phyloP scores from a whole-genome alignment of 805 yeast genomes.

The Candida dajiaensis region DNA sequence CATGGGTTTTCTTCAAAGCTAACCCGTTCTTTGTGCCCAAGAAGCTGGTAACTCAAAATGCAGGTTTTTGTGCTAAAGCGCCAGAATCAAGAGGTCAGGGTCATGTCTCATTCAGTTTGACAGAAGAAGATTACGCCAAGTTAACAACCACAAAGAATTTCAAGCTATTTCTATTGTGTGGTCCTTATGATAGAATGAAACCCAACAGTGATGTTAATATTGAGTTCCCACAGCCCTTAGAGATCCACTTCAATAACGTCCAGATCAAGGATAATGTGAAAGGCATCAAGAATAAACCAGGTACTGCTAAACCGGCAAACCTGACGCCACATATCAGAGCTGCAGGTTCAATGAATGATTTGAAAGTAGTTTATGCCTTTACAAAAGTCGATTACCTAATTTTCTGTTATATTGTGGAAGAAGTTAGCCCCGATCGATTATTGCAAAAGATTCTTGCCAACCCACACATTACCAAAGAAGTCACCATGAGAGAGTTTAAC shows the following conservation, averaged over 20 bases:
- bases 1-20: slow-evolving; percentile 43
- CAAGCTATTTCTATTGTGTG: slow-evolving; percentile 51
- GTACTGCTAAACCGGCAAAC: slow-evolving; percentile 81
- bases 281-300: slow-evolving; percentile 72
- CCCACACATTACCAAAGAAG: slow-evolving; percentile 46
- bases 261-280: slow-evolving; percentile 49
- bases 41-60: slow-evolving; percentile 41
- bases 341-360: slow-evolving; percentile 30
- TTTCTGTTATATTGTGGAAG: slow-evolving; percentile 55
- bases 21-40: slow-evolving; percentile 52
- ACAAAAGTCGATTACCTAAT: slow-evolving; percentile 44
- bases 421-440: slow-evolving; percentile 35
- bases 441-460: slow-evolving; percentile 35
- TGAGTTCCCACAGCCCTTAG: slow-evolving; percentile 69
- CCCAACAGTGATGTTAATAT: slow-evolving; percentile 31
- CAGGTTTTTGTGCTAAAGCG: slow-evolving; percentile 37
- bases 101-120: slow-evolving; percentile 36
- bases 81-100: slow-evolving; percentile 42
- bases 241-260: slow-evolving; percentile 52
- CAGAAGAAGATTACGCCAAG: slow-evolving; percentile 34
- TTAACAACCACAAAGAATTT: slow-evolving; percentile 27
- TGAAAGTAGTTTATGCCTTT: slow-evolving; percentile 54
- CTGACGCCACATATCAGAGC: slow-evolving; percentile 45
- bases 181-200: slow-evolving; percentile 29
- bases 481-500: slow-evolving; percentile 45